phyloP scores from a whole-genome alignment of 805 yeast genomes.

The Saccharomycopsis amapae region DNA sequence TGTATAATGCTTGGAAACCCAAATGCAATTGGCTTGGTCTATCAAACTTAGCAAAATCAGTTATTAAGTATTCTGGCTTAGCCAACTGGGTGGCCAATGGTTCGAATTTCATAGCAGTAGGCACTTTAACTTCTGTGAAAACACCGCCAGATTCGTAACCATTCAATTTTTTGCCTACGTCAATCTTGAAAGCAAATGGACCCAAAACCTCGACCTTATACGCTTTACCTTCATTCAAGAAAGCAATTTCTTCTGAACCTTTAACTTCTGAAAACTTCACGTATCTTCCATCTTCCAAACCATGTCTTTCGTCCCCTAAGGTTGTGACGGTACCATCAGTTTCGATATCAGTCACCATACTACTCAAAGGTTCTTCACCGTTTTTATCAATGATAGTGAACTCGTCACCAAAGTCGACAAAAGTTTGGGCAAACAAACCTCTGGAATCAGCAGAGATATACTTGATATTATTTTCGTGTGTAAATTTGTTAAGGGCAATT shows the following conservation, averaged over 20 bases:
- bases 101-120: conserved; percentile 55
- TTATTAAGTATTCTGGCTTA: conserved; percentile 69
- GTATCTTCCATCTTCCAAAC: conserved; percentile 84
- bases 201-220: conserved; percentile 80
- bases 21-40: conserved; percentile 86
- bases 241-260: conserved; percentile 48
- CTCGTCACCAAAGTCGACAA: conserved; percentile 81
- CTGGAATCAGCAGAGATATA: conserved; percentile 76
- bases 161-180: conserved; percentile 46
- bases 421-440: conserved; percentile 83
- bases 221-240: conserved; percentile 65
- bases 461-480: conserved; percentile 68
- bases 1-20: conserved; percentile 85
- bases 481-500: conserved; percentile 62
- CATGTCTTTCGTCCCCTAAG: conserved; percentile 88
- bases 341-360: conserved; percentile 87
- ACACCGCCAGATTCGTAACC: conserved; percentile 76
- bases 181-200: conserved; percentile 86
- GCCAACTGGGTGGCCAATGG: conserved; percentile 55
- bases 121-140: conserved; percentile 88
- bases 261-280: conserved; percentile 82
- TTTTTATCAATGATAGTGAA: conserved; percentile 78
- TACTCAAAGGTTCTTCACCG: conserved; percentile 88
- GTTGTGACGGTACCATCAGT: conserved; percentile 85
- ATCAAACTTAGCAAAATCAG: conserved; percentile 93